These are phyloP conservation scores for Emergomyces orientalis DNA, from an alignment of 2,329 filamentous ascomycete genomes.

Conservation along the genomic window DNA sequence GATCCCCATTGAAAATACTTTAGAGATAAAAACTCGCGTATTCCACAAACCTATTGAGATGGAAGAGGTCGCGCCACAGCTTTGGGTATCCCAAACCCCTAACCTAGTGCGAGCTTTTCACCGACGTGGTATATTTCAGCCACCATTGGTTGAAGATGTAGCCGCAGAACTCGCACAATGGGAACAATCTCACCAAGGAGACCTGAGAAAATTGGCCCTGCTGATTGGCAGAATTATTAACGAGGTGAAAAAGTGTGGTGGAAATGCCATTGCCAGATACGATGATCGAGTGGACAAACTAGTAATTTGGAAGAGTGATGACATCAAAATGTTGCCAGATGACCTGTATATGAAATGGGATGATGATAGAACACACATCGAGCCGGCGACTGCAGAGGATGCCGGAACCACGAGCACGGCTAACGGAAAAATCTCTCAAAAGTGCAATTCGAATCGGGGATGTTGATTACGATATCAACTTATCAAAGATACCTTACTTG, in stretches of 20 bases:
- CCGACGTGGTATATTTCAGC: constrained; percentile 27
- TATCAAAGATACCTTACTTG: neutral
- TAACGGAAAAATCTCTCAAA: neutral
- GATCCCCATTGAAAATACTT: constrained; percentile 29
- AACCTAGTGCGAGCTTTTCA: constrained; percentile 42
- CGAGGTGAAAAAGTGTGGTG: constrained; percentile 22
- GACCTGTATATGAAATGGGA: too few species aligned
- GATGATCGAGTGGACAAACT: constrained; percentile 20
- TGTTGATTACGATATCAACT: neutral
- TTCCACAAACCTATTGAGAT: constrained; percentile 27
- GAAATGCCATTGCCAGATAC: constrained; percentile 20
- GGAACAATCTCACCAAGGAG: constrained; percentile 32
- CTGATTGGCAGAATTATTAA: constrained; percentile 27
- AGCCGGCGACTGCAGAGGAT: neutral
- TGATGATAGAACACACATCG: neutral
- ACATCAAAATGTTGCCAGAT: neutral
- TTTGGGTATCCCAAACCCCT: constrained; percentile 42
- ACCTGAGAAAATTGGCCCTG: constrained; percentile 25
- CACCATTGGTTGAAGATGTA: constrained; percentile 31
- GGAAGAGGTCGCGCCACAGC: constrained; percentile 31
- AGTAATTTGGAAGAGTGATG: constrained; percentile 18
- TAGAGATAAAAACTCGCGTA: constrained; percentile 42
- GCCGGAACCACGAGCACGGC: neutral
- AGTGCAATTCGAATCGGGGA: constrained; percentile 10
- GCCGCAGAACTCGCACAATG: constrained; percentile 24